Conservation (phyloP, 331 rosid species). For the Acacia concinna region DNA sequence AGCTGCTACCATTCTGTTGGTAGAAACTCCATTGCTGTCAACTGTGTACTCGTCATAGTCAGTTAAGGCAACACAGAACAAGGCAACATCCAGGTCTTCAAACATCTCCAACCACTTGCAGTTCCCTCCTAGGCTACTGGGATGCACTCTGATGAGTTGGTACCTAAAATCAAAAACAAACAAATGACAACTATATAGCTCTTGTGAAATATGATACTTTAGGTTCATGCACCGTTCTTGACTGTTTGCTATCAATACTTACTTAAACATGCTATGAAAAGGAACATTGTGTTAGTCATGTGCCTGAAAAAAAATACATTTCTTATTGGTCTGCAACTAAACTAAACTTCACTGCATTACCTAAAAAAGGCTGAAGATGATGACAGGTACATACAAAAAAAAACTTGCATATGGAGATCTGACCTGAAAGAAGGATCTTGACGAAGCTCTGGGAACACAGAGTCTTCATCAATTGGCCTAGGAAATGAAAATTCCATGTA, state of each 20-base stretch:
- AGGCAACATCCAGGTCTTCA: constrained; percentile 59
- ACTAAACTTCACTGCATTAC: not conserved
- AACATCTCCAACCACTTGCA: constrained; percentile 85
- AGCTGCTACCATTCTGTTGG: constrained; percentile 72
- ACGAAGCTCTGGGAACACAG: constrained; percentile 38
- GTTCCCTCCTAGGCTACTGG: constrained; percentile 64
- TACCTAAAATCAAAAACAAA: constrained; percentile 42
- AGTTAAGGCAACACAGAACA: constrained; percentile 68
- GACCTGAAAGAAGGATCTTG: constrained; percentile 63
- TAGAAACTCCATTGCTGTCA: constrained; percentile 49
- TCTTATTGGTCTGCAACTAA: not conserved
- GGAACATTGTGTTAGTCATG: not conserved
- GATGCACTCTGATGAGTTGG: constrained; percentile 73
- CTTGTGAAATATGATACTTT: not conserved
- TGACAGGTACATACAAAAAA: not conserved
- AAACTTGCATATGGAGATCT: constrained; percentile 24
- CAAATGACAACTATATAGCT: not conserved
- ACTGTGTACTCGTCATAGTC: constrained; percentile 61
- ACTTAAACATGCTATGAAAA: not conserved
- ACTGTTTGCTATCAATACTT: not conserved
- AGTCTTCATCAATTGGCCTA: constrained; percentile 34
- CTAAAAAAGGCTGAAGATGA: not conserved
- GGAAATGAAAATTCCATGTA: constrained; percentile 74
- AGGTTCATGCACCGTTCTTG: not conserved
- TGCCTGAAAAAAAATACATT: not conserved